Evolutionary conservation across 108 stramenopile genomes (phyloP).

Genomic region (Discostella stelligeroides): DNA sequence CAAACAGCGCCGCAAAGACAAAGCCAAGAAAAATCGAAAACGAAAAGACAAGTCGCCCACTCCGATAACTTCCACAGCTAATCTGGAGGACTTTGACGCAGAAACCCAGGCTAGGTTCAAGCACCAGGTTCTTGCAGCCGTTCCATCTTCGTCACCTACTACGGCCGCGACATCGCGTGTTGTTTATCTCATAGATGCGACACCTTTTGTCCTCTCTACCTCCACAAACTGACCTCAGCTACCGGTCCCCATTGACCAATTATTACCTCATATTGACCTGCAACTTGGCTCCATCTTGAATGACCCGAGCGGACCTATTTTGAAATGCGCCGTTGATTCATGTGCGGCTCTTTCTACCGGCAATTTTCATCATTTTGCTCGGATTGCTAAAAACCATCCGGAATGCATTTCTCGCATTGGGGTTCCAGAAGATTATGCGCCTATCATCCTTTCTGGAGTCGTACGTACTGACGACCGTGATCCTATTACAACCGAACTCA

Average conservation of each 20-base stretch:
- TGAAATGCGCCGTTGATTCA: slow-evolving; percentile 8
- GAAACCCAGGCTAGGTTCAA: no score
- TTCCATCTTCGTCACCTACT: no score
- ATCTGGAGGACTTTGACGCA: no score
- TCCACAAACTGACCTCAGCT: neutral
- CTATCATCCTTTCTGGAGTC: slow-evolving; percentile 11
- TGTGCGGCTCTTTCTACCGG: slow-evolving; percentile 7
- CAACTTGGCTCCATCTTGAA: slow-evolving; percentile 9
- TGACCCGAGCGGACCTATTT: neutral
- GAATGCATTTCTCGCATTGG: neutral
- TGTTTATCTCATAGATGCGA: no score
- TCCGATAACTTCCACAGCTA: neutral
- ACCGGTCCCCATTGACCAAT: slow-evolving; percentile 2
- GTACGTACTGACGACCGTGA: neutral
- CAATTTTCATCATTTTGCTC: slow-evolving; percentile 5
- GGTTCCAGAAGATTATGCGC: slow-evolving; percentile 8
- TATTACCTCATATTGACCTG: slow-evolving; percentile 5
- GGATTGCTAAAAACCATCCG: slow-evolving; percentile 4
- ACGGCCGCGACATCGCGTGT: no score
- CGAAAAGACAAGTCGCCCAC: neutral
- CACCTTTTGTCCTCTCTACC: no score
- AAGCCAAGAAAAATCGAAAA: neutral
- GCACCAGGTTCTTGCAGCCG: no score
- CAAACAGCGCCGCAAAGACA: no score
- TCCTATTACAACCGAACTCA: slow-evolving; percentile 15